Evolutionary conservation across 164 flowering plant genomes (phyloP).

Genomic region (Umbellularia californica): DNA sequence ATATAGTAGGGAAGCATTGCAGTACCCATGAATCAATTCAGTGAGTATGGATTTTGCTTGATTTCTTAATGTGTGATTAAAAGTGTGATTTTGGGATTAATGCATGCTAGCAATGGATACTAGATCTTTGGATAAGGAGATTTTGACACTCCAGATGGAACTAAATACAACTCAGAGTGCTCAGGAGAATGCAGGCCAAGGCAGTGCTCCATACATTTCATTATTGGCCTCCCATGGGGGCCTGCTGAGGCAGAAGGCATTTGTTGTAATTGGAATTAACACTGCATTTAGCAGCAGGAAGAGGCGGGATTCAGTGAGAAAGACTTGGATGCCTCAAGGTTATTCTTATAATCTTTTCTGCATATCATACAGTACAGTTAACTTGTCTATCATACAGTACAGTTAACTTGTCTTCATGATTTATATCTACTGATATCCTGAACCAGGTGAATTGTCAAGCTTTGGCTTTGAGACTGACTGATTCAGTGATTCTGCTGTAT

Average conservation of each 20-base stretch:
- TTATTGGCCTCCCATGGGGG: constrained; percentile 21
- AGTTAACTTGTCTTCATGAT: not conserved
- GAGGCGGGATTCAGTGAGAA: constrained; percentile 58
- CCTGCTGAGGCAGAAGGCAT: constrained; percentile 52
- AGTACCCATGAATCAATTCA: constrained; percentile 80
- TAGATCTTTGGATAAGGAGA: constrained; percentile 75
- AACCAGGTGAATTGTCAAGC: not conserved
- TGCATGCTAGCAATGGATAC: not conserved
- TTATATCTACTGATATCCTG: too few relatives aligned
- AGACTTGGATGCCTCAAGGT: constrained; percentile 76
- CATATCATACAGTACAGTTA: not conserved
- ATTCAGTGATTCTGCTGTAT: not conserved
- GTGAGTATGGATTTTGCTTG: constrained; percentile 38
- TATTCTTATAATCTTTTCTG: not conserved
- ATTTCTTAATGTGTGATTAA: not conserved
- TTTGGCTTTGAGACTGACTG: not conserved
- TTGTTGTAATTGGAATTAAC: constrained; percentile 90
- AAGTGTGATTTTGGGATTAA: not conserved
- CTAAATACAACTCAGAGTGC: constrained; percentile 59
- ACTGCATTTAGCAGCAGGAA: constrained; percentile 86
- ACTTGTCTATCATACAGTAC: not conserved
- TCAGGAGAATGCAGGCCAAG: constrained; percentile 32
- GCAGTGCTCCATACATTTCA: constrained; percentile 17
- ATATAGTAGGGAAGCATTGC: constrained; percentile 62
- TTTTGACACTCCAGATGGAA: constrained; percentile 78